These are phyloP conservation scores for Echria macrotheca DNA, from an alignment of 495 filamentous ascomycete genomes.

Conservation along the genomic window DNA sequence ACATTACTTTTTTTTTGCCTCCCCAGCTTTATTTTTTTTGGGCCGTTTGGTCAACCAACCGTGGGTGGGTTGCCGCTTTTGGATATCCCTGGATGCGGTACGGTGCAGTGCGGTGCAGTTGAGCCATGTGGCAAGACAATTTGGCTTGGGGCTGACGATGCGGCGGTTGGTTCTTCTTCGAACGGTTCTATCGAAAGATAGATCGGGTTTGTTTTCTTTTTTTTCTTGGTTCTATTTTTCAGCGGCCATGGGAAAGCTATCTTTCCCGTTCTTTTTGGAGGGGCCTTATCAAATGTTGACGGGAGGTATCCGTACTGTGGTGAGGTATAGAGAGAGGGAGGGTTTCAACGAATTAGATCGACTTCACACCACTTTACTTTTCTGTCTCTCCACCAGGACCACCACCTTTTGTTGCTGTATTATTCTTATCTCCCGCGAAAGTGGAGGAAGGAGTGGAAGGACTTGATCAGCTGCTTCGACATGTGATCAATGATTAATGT, in stretches of 20 bases:
- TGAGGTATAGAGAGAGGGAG: not conserved
- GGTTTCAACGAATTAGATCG: not conserved
- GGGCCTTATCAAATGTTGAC: not conserved
- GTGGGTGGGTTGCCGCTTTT: no score
- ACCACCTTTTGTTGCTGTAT: not conserved
- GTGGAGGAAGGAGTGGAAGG: not conserved
- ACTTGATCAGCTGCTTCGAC: not conserved
- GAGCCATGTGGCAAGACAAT: no score
- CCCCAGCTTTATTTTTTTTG: no score
- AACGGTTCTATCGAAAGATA: not conserved
- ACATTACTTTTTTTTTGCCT: no score
- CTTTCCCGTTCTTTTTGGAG: not conserved
- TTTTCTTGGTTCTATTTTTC: no score
- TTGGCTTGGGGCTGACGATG: not conserved
- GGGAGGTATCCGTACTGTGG: no score
- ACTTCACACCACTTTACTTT: not conserved
- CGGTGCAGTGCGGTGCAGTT: no score
- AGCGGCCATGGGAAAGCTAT: not conserved
- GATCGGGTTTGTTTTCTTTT: no score
- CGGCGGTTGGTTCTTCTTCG: not conserved
- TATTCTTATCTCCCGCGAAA: not conserved
- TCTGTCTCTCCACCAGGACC: not conserved
- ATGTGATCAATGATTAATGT: not conserved
- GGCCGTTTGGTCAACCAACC: no score
- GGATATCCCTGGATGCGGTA: no score